Evolutionary conservation across 352 stramenopile genomes (phyloP).

Genomic region (Stephanocyclus meneghinianus): DNA sequence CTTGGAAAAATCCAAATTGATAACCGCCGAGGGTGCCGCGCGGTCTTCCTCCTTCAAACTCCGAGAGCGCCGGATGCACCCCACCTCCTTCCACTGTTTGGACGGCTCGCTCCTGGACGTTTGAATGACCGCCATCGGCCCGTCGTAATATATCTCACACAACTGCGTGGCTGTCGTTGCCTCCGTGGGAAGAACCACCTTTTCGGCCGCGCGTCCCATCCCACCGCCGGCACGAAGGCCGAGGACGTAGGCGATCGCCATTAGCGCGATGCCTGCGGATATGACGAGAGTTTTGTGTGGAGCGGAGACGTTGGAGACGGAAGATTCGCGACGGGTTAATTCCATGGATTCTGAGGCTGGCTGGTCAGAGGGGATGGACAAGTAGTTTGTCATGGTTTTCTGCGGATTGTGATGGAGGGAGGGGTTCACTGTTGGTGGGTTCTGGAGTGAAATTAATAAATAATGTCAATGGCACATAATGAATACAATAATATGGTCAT

Average conservation of each 20-base stretch:
- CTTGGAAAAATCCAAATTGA: slow-evolving; percentile 55
- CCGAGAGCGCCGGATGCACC: slow-evolving; percentile 31
- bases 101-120: slow-evolving; percentile 53
- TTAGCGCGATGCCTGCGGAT: background rate
- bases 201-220: background rate
- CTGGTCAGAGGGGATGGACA: background rate
- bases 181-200: background rate
- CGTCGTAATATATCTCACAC: background rate
- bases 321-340: slow-evolving; percentile 16
- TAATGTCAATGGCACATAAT: no score
- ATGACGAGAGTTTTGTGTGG: background rate
- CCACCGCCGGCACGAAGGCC: background rate
- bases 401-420: no score
- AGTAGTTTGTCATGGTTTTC: slow-evolving; percentile 14
- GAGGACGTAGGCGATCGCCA: background rate
- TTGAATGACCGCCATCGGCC: slow-evolving; percentile 48
- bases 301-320: background rate
- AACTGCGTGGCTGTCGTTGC: background rate
- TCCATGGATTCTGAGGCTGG: slow-evolving; percentile 12
- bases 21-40: slow-evolving; percentile 54
- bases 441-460: no score
- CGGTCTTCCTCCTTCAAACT: background rate
- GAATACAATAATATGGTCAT: no score
- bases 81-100: slow-evolving; percentile 60
- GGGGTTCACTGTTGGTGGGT: no score